These are phyloP conservation scores for Flaveria linearis DNA, from an alignment of 129 eudicot species.

Conservation along the genomic window DNA sequence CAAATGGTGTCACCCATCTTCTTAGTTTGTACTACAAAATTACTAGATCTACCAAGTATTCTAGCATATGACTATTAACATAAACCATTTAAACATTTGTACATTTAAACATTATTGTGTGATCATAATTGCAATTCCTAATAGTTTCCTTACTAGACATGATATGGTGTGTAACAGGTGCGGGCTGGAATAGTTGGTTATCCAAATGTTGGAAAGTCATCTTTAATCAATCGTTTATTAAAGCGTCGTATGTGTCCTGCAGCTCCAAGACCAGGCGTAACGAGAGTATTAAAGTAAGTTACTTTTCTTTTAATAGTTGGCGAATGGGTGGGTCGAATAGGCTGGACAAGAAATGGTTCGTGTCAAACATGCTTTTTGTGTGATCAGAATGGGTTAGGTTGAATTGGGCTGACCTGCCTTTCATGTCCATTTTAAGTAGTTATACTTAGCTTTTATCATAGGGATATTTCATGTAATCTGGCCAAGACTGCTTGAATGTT, in stretches of 20 bases:
- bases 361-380: not conserved
- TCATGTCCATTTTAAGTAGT: not conserved
- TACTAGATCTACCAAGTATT: not conserved
- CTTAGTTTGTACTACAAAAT: not conserved
- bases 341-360: not conserved
- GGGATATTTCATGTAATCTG: no score
- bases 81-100: not conserved
- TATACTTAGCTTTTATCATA: not conserved
- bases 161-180: constrained; percentile 48
- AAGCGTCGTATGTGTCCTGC: constrained; percentile 96
- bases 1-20: not conserved
- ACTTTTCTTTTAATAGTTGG: not conserved
- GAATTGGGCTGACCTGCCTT: not conserved
- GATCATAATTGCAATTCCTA: not conserved
- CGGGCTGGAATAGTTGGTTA: constrained; percentile 98
- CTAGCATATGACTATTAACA: not conserved
- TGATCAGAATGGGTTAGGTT: not conserved
- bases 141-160: not conserved
- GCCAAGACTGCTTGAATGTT: no score
- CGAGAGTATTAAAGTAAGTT: constrained; percentile 85
- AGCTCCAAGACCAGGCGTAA: constrained; percentile 99
- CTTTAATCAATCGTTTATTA: constrained; percentile 87
- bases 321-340: not conserved
- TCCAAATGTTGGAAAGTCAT: constrained; percentile 97
- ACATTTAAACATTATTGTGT: no score